phyloP scores from a whole-genome alignment of 345 rosid species.

The Chamaenerion angustifolium region DNA sequence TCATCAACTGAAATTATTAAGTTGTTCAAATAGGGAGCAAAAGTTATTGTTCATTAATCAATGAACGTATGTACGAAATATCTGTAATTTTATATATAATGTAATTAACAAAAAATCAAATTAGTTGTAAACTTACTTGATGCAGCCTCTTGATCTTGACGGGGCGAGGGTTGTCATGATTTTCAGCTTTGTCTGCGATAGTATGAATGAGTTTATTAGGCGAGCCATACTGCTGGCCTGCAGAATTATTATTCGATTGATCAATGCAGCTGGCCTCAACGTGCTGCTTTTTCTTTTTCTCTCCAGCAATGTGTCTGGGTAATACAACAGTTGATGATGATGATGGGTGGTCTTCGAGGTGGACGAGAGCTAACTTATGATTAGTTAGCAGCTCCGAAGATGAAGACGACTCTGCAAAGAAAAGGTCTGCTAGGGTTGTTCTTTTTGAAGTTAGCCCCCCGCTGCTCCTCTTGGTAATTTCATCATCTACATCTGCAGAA shows the following conservation, averaged over 20 bases:
- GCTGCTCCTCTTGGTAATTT: conserved; percentile 15
- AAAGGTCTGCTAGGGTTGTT: conserved; percentile 70
- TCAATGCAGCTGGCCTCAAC: no score
- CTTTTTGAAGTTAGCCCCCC: conserved; percentile 22
- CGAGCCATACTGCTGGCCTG: conserved; percentile 15
- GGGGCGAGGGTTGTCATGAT: no score
- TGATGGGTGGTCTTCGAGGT: no score
- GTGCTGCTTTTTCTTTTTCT: neutral
- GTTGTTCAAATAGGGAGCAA: neutral
- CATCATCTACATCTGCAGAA: conserved; percentile 15
- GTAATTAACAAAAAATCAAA: neutral
- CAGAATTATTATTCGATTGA: conserved; percentile 4
- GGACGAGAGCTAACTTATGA: conserved; percentile 10
- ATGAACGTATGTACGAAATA: no score
- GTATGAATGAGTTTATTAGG: neutral
- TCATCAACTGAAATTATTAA: conserved; percentile 41
- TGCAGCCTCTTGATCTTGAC: no score
- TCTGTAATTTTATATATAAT: no score
- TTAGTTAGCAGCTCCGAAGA: conserved; percentile 18
- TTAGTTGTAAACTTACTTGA: no score
- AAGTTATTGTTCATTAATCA: neutral
- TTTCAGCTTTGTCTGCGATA: no score
- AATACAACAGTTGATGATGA: neutral
- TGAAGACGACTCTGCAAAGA: conserved; percentile 41
- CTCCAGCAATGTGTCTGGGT: neutral